These are phyloP conservation scores for Hemerocallis citrina DNA, from an alignment of 106 monocot genomes.

Conservation along the genomic window DNA sequence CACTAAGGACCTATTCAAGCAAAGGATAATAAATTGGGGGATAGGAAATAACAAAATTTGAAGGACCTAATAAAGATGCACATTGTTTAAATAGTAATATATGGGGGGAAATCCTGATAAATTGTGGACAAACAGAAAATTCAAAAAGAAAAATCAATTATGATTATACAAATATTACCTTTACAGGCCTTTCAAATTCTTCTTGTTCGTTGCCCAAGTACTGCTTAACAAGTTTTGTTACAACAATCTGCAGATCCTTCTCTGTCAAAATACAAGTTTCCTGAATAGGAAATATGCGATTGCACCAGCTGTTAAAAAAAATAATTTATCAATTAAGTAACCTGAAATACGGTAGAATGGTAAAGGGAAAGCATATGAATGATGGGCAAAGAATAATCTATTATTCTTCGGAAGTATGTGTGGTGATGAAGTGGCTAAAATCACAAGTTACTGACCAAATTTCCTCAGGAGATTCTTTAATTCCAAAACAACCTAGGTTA, in stretches of 20 bases:
- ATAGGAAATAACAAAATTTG: no score
- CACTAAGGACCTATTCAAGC: no score
- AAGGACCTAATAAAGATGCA: no score
- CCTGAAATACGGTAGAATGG: background rate
- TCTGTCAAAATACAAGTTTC: constrained; percentile 76
- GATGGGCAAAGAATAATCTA: background rate
- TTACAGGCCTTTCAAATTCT: constrained; percentile 34
- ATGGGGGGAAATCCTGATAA: no score
- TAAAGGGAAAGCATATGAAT: background rate
- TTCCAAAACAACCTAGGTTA: no score
- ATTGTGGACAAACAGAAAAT: no score
- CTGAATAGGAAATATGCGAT: constrained; percentile 95
- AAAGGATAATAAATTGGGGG: no score
- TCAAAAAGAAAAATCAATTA: no score
- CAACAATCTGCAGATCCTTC: constrained; percentile 37
- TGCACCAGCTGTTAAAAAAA: constrained; percentile 70
- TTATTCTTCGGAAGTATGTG: background rate
- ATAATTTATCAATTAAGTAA: constrained; percentile 6
- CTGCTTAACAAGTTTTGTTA: constrained; percentile 55
- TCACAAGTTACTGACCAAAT: no score
- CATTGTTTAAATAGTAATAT: no score
- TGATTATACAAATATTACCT: constrained; percentile 50
- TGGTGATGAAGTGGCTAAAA: no score
- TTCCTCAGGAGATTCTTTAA: no score
- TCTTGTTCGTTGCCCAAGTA: constrained; percentile 28